Evolutionary conservation across 202 grass and related monocot genomes (phyloP), one percentile per base, ranked within the genome.

Genomic region (Zizania palustris): DNA sequence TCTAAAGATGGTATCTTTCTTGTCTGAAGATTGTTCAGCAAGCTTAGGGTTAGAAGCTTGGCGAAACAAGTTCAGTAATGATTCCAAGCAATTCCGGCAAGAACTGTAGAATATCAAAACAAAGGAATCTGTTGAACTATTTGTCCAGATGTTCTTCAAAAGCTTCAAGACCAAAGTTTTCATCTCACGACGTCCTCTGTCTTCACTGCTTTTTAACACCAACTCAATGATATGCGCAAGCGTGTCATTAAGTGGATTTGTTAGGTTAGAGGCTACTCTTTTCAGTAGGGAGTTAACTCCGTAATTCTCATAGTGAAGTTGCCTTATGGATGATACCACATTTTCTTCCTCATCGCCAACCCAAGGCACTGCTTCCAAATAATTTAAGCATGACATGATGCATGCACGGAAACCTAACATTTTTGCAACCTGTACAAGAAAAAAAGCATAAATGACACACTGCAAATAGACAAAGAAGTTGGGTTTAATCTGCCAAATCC

Each of bases 331-430:
- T 18, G 84, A 85, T 62, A 96, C 80, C 0, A 92, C 84, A 3
- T 84, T 81, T 69, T 90, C 93, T 84, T 93, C 90, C 81, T 96
- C 93, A 1, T 96, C 89, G 8, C 84, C 86, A 0, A 83, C 81
- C 92, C 89, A 96, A 62, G 92, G 89, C 20, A 89, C 82, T 1
- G 81, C 77, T 81, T 96, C 92, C 44, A 92, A 63, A 69, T 88
- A 92, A 83, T 90, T 79, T 51, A 96, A 60, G 78, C 93, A 92
- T 79, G 93, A 83, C 42, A 69, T 54, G 37, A 96, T 67, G 59
- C 92, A 89, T 43, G 74, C 41, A 12, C 33, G 64, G 15, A 96
- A 91, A 16, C 86, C 83, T 69, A 96, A 77, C 41, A 64, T 84
- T 77, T 89, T 80, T 43, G 86, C 80, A 9, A 91, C 83, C 92